Percentiles rank a stretch among this genome's conserved stretches.
These are phyloP conservation scores for Neopestalotiopsis rosae DNA, from an alignment of 2,329 filamentous ascomycete genomes.

Conservation along the genomic window DNA sequence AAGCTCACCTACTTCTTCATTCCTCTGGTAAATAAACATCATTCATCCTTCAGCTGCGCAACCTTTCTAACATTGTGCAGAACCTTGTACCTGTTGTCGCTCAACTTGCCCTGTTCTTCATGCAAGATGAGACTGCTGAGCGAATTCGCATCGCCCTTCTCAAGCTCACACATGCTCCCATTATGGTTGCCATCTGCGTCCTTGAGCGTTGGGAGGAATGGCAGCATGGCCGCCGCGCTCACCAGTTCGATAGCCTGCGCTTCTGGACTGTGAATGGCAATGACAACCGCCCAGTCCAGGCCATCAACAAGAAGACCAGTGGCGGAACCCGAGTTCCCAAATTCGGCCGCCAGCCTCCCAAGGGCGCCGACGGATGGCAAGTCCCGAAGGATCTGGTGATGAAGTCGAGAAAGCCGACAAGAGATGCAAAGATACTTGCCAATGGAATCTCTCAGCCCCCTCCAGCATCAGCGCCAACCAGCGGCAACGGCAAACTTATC, in stretches of 20 bases:
- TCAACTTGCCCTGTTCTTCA: background rate
- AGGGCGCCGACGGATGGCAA: background rate
- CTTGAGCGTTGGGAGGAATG: slow-evolving; percentile 2
- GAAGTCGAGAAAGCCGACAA: background rate
- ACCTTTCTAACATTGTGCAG: background rate
- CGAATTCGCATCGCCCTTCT: slow-evolving; percentile 2
- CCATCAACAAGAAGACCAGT: background rate
- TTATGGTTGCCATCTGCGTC: background rate
- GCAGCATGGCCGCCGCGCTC: background rate
- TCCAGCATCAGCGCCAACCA: background rate
- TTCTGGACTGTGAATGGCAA: background rate
- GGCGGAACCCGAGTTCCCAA: background rate
- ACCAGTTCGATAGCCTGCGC: background rate
- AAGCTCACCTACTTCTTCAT: slow-evolving; percentile 10
- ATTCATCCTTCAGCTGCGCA: background rate
- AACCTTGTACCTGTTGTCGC: slow-evolving; percentile 3
- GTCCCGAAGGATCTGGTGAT: background rate
- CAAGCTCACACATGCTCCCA: background rate
- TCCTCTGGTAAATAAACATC: background rate
- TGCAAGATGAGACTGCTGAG: background rate
- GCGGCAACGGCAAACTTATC: background rate
- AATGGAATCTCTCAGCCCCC: background rate
- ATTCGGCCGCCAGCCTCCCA: background rate
- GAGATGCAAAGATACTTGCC: background rate
- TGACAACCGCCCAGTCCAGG: background rate